Evolutionary conservation across 73 alveolate genomes (phyloP).

Genomic region (Tetrahymena malaccensis): DNA sequence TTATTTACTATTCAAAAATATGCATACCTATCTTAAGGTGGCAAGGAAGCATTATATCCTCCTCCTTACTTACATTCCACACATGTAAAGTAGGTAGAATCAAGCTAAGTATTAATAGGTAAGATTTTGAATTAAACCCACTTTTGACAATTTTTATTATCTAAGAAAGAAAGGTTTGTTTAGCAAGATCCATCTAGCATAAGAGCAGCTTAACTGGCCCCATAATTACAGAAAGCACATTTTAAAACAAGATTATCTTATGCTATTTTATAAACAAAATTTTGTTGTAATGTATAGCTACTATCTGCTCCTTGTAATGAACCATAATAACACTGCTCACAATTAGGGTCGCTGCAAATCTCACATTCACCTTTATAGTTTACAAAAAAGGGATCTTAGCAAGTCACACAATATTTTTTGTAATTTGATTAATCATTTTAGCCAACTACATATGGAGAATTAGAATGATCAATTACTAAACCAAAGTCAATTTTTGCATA

Average conservation of each 20-base stretch:
- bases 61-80: not conserved
- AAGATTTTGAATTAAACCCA: not conserved
- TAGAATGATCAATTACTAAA: not conserved
- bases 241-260: not conserved
- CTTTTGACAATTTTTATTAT: not conserved
- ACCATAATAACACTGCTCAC: not conserved
- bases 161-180: not conserved
- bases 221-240: not conserved
- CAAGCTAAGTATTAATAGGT: not conserved
- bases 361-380: not conserved
- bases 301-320: not conserved
- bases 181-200: not conserved
- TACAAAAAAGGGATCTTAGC: not conserved
- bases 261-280: not conserved
- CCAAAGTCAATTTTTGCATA: not conserved
- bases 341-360: not conserved
- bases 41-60: not conserved
- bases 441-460: not conserved
- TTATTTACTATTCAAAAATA: not conserved
- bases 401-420: not conserved
- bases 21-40: not conserved
- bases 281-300: not conserved
- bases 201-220: not conserved
- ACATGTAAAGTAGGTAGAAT: not conserved
- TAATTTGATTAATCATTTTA: not conserved